These are phyloP conservation scores for Penicillium mononematosum DNA, from an alignment of 495 filamentous ascomycete genomes.

Conservation along the genomic window DNA sequence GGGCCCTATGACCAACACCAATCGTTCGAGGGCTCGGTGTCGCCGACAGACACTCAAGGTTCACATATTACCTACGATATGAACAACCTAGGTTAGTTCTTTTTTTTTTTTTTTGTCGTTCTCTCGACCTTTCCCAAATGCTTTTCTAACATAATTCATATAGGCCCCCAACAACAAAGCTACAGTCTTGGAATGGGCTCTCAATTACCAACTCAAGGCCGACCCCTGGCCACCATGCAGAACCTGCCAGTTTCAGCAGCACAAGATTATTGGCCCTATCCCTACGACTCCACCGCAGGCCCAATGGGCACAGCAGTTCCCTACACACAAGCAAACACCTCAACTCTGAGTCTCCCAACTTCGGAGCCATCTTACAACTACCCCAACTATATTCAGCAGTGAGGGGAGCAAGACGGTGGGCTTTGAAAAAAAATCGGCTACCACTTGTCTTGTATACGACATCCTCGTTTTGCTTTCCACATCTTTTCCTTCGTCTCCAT, in stretches of 20 bases:
- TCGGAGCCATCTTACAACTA: conserved; percentile 38
- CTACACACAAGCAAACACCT: conserved; percentile 38
- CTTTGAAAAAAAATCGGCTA: conserved; percentile 14
- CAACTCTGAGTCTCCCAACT: conserved; percentile 42
- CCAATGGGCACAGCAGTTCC: conserved; percentile 29
- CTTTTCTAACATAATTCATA: conserved; percentile 14
- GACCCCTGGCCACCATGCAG: conserved; percentile 34
- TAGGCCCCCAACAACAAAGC: conserved; percentile 35
- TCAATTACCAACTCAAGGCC: conserved; percentile 31
- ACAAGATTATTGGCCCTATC: conserved; percentile 36
- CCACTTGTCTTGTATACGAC: conserved; percentile 15
- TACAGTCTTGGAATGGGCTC: conserved; percentile 40
- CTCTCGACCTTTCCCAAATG: not conserved
- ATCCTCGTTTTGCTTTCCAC: not conserved
- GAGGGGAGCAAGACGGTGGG: conserved; percentile 14
- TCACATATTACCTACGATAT: conserved; percentile 27
- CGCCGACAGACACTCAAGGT: conserved; percentile 34
- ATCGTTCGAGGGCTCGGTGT: conserved; percentile 41
- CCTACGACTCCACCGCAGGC: conserved; percentile 37
- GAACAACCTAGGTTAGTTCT: conserved; percentile 27
- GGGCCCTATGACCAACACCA: conserved; percentile 36
- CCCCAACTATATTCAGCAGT: conserved; percentile 34
- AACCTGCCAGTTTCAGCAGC: conserved; percentile 36
- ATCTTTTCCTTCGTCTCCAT: not conserved
- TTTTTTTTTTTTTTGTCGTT: not conserved